Evolutionary conservation across 2,329 filamentous ascomycete genomes (phyloP).

Genomic region (Ophiobolus disseminans): DNA sequence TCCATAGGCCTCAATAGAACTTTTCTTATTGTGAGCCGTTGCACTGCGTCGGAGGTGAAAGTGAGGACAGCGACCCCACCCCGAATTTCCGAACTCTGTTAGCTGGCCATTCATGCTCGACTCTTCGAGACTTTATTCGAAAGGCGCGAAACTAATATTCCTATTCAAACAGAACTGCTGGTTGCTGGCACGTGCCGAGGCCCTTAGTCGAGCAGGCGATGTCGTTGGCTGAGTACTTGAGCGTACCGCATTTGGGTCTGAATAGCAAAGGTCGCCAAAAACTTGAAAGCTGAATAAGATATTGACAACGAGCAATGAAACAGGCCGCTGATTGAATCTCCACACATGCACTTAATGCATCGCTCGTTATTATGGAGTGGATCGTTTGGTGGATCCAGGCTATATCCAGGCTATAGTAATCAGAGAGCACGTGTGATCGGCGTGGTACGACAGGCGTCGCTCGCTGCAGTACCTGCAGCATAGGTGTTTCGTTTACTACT

Average conservation of each 20-base stretch:
- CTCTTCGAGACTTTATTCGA: conserved; percentile 10
- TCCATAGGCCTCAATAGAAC: conserved; percentile 36
- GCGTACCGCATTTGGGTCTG: conserved; percentile 39
- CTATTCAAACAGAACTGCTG: background rate
- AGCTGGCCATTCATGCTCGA: background rate
- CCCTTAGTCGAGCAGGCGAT: conserved; percentile 12
- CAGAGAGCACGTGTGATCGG: no score
- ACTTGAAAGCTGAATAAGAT: conserved; percentile 30
- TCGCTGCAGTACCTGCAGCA: no score
- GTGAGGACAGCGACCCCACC: background rate
- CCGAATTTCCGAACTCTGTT: background rate
- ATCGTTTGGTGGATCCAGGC: no score
- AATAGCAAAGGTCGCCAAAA: conserved; percentile 34
- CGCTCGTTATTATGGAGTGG: background rate
- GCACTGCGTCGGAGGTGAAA: conserved; percentile 24
- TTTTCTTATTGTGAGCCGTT: conserved; percentile 14
- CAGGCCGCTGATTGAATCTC: background rate
- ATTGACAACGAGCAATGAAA: background rate
- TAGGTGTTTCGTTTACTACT: no score
- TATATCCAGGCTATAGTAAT: no score
- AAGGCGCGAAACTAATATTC: no score
- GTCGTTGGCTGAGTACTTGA: conserved; percentile 24
- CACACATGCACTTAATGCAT: background rate
- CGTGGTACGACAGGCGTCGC: no score
- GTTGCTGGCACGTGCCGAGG: conserved; percentile 1